Evolutionary conservation across 2,329 filamentous ascomycete genomes (phyloP).

Genomic region (Fusarium sp.): DNA sequence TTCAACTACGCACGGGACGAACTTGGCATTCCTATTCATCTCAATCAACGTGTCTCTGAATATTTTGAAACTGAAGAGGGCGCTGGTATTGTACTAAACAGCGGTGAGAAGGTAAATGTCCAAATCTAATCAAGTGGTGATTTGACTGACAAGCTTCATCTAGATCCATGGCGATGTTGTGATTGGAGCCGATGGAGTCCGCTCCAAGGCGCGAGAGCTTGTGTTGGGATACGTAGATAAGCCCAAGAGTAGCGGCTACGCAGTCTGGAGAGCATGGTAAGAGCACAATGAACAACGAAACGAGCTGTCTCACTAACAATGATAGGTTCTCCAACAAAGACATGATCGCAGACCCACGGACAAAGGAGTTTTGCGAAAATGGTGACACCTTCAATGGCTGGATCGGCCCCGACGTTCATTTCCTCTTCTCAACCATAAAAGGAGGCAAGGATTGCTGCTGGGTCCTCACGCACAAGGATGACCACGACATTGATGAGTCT

Average conservation of each 20-base stretch:
- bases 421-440: constrained; percentile 71
- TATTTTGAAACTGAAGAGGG: constrained; percentile 21
- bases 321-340: constrained; percentile 58
- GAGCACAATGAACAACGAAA: constrained; percentile 31
- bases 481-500: constrained; percentile 39
- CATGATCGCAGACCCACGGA: constrained; percentile 67
- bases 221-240: constrained; percentile 35
- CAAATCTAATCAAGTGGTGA: fast-evolving
- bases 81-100: constrained; percentile 28
- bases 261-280: constrained; percentile 65
- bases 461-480: constrained; percentile 67
- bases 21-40: constrained; percentile 28
- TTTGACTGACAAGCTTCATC: background rate
- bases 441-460: constrained; percentile 62
- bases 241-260: constrained; percentile 41
- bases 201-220: constrained; percentile 40
- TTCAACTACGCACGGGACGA: constrained; percentile 38
- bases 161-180: constrained; percentile 36
- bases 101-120: constrained; percentile 20
- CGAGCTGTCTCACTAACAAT: fast-evolving
- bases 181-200: constrained; percentile 38
- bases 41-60: constrained; percentile 26
- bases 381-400: constrained; percentile 73
- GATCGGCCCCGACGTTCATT: constrained; percentile 60
- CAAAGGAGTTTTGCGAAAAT: constrained; percentile 68